Evolutionary conservation across 352 stramenopile genomes (phyloP).

Genomic region (Blastocystis sp.): DNA sequence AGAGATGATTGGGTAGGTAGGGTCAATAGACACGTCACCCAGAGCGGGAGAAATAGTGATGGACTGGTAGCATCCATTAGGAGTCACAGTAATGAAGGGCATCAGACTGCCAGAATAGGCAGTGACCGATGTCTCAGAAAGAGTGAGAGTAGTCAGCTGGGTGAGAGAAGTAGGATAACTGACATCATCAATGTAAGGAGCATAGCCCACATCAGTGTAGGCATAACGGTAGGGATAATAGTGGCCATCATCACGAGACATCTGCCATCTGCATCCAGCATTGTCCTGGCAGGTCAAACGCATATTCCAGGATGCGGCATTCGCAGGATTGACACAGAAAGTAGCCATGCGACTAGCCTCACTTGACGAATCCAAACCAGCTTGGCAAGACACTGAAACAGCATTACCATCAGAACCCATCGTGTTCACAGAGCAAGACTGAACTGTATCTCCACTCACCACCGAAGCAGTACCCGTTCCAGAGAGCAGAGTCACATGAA

Average conservation of each 20-base stretch:
- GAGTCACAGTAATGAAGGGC: background rate
- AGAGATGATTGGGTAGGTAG: background rate
- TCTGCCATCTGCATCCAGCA: slow-evolving; percentile 39
- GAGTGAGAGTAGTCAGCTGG: background rate
- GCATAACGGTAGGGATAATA: slow-evolving; percentile 43
- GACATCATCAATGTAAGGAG: slow-evolving; percentile 16
- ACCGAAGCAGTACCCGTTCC: background rate
- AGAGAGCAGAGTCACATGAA: slow-evolving; percentile 6
- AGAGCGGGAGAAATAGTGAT: slow-evolving; percentile 30
- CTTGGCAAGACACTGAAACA: background rate
- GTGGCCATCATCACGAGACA: background rate
- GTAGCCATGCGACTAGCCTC: background rate
- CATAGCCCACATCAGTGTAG: background rate
- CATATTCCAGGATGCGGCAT: background rate
- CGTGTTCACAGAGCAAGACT: slow-evolving; percentile 13
- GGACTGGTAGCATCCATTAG: slow-evolving; percentile 29
- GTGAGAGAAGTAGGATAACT: background rate
- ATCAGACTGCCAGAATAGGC: background rate
- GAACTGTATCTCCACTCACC: background rate
- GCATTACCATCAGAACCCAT: slow-evolving; percentile 16
- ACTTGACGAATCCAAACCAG: background rate
- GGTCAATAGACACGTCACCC: background rate
- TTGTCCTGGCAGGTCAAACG: background rate
- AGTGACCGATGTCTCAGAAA: background rate
- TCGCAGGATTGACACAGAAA: slow-evolving; percentile 16